Evolutionary conservation across 495 filamentous ascomycete species (phyloP), one percentile per base, ranked within the genome.

Genomic region (Neurospora sp.): DNA sequence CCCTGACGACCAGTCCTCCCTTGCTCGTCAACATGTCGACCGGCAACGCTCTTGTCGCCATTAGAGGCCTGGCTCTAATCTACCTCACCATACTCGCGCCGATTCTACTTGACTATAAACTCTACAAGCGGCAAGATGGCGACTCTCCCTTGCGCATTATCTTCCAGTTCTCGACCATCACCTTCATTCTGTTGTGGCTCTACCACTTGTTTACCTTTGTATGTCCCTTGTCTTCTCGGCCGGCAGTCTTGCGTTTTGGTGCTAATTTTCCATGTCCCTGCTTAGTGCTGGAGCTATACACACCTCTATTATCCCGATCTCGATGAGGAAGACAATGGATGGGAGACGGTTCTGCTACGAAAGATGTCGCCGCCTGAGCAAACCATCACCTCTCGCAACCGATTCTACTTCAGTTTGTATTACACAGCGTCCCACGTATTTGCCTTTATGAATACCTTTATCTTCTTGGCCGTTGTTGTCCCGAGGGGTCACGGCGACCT

Each of bases 121-220:
- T 81, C 39, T 75, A 78, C 42, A 42, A 68, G 14, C 69, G 74
- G 31, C 75, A 79, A 35, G 77, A 80, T 31, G 75, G 73, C 31
- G 75, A 81, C 39, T 77, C 76, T 38, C 71, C 53, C 18, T 85
- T 80, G 83, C 76, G 77, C 44, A 78, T 84, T 68, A 71, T 81
- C 40, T 89, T 88, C 72, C 79, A 86, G 70, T 85, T 87, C 74
- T 82, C 86, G 37, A 84, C 80, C 3, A 74, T 87, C 61, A 70
- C 81, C 20, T 85, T 81, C 71, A 71, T 80, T 38, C 72, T 85
- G 42, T 80, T 84, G 48, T 80, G 81, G 73, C 70, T 82, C n/a
- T 89, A 85, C 75, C 81, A 85, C 73, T 61, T 82, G 22, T 76
- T 83, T 18, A 78, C 79, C 37, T 82, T 81, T 68, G 84, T 85